Percentiles rank a stretch among this genome's conserved stretches.
Conservation (phyloP, 495 filamentous ascomycete species). For the Hypoxylon rickii region DNA sequence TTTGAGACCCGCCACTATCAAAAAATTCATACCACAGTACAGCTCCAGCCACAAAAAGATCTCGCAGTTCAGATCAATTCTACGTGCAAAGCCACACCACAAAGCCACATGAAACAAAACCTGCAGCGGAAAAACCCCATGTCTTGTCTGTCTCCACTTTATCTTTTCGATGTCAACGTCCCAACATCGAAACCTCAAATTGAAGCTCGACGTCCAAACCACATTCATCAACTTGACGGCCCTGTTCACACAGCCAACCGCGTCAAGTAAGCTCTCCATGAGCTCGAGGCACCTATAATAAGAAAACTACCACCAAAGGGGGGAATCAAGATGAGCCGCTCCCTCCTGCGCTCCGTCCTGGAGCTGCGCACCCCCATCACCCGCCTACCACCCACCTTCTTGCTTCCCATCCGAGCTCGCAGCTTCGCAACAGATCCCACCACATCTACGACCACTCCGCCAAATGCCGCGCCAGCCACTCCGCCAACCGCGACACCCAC, state of each 20-base stretch:
- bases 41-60: too few relatives aligned
- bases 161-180: slow-evolving; percentile 28
- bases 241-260: too few relatives aligned
- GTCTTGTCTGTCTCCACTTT: slow-evolving; percentile 30
- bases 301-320: too few relatives aligned
- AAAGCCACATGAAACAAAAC: slow-evolving; percentile 11
- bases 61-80: too few relatives aligned
- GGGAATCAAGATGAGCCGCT: slow-evolving; percentile 54
- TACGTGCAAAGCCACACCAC: slow-evolving; percentile 16
- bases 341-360: slow-evolving; percentile 52
- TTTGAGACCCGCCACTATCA: slow-evolving; percentile 23
- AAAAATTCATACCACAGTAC: too few relatives aligned
- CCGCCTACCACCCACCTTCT: slow-evolving; percentile 40
- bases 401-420: slow-evolving; percentile 36
- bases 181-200: too few relatives aligned
- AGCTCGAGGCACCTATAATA: too few relatives aligned
- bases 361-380: slow-evolving; percentile 48
- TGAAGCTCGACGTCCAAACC: slow-evolving; percentile 24
- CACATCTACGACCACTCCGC: slow-evolving; percentile 27
- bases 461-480: slow-evolving; percentile 35
- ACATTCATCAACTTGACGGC: too few relatives aligned
- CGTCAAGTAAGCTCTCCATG: too few relatives aligned
- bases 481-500: slow-evolving; percentile 27
- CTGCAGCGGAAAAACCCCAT: slow-evolving; percentile 19
- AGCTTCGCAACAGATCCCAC: slow-evolving; percentile 20